Percentiles rank a stretch among this genome's conserved stretches.
Conservation (phyloP, 2,329 filamentous ascomycete genomes). For the Talaromyces sp. region DNA sequence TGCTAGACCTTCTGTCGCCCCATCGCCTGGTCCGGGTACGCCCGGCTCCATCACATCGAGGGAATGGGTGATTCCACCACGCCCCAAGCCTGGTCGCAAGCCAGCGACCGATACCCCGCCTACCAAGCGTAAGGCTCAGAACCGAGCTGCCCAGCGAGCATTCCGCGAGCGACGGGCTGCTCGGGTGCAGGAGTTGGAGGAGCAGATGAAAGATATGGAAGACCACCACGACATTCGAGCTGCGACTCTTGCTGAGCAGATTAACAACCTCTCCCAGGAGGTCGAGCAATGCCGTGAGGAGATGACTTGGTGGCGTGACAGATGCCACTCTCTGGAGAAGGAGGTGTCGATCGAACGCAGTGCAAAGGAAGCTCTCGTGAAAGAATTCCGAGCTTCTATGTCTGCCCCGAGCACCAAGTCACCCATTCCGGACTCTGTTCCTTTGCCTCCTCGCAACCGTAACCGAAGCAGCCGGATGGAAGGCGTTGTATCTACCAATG, state of each 20-base stretch:
- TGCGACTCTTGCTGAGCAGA: slow-evolving; percentile 59
- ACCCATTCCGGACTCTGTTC: slow-evolving; percentile 40
- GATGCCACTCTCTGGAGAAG: slow-evolving; percentile 65
- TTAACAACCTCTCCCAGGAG: slow-evolving; percentile 62
- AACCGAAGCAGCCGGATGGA: slow-evolving; percentile 26
- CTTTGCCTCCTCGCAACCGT: slow-evolving; percentile 38
- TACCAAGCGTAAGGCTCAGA: slow-evolving; percentile 92
- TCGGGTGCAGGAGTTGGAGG: slow-evolving; percentile 70
- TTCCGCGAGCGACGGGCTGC: slow-evolving; percentile 87
- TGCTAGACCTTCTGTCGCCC: slow-evolving; percentile 42
- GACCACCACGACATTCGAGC: slow-evolving; percentile 49
- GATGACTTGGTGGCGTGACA: slow-evolving; percentile 50
- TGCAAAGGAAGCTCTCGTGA: slow-evolving; percentile 47
- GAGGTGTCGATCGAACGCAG: slow-evolving; percentile 55
- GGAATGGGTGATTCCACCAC: slow-evolving; percentile 83
- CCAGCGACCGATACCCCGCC: slow-evolving; percentile 90
- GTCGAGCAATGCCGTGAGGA: slow-evolving; percentile 65
- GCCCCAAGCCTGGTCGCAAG: slow-evolving; percentile 89
- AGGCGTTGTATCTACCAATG: slow-evolving; percentile 15
- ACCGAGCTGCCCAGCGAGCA: slow-evolving; percentile 84
- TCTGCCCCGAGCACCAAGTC: slow-evolving; percentile 23
- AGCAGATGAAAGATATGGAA: slow-evolving; percentile 53
- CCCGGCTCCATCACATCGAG: slow-evolving; percentile 69
- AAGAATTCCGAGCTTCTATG: slow-evolving; percentile 42
- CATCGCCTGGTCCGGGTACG: slow-evolving; percentile 42